Evolutionary conservation across 1,139 yeast species (phyloP).

Genomic region (Saccharomycopsis crataegensis): DNA sequence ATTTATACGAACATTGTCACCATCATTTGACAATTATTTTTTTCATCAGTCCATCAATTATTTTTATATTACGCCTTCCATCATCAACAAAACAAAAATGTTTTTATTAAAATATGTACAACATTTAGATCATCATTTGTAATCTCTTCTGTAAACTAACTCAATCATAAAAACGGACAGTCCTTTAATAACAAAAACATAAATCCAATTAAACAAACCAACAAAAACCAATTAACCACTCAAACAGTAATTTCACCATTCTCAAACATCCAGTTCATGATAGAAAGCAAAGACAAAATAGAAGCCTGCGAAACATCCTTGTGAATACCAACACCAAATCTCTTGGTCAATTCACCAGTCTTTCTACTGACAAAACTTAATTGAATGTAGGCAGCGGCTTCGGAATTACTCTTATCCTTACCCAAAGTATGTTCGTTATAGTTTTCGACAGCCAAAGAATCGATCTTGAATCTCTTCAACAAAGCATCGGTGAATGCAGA

Average conservation of each 20-base stretch:
- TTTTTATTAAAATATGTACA: too few relatives aligned
- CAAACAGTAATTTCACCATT: slow-evolving; percentile 15
- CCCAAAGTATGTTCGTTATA: slow-evolving; percentile 94
- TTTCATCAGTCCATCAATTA: too few relatives aligned
- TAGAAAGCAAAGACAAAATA: slow-evolving; percentile 69
- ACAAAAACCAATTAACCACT: not conserved
- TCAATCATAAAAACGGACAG: too few relatives aligned
- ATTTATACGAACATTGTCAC: too few relatives aligned
- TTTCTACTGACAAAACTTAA: slow-evolving; percentile 37
- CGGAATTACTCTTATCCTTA: slow-evolving; percentile 62
- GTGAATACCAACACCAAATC: slow-evolving; percentile 95
- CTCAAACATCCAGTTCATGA: slow-evolving; percentile 44
- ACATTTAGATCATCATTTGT: too few relatives aligned
- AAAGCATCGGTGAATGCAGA: slow-evolving; percentile 84
- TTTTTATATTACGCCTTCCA: too few relatives aligned
- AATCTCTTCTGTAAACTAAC: too few relatives aligned
- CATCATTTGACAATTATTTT: too few relatives aligned
- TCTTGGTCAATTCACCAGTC: slow-evolving; percentile 36
- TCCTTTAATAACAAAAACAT: too few relatives aligned
- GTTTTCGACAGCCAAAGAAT: slow-evolving; percentile 61
- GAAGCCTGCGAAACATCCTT: slow-evolving; percentile 92
- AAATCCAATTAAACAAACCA: too few relatives aligned
- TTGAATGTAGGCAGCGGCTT: slow-evolving; percentile 87
- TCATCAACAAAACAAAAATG: too few relatives aligned
- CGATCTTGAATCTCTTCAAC: slow-evolving; percentile 46